These are phyloP conservation scores for Crepidotus variabilis DNA, from an alignment of 768 basidiomycete genomes.

Conservation along the genomic window DNA sequence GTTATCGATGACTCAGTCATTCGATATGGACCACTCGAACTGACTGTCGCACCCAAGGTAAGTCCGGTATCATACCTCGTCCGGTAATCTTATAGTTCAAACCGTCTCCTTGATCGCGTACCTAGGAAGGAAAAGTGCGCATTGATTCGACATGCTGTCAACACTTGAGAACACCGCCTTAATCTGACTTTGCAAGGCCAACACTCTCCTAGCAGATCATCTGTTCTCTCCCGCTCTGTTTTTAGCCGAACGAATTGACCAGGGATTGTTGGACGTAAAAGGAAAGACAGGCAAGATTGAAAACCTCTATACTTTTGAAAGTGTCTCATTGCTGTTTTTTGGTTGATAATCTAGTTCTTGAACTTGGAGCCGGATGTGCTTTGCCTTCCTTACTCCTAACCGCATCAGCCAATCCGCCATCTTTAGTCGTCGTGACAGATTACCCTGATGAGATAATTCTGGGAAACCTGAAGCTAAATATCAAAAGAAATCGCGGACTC, in stretches of 20 bases:
- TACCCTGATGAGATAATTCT: slow-evolving; percentile 64
- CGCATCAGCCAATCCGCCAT: slow-evolving; percentile 39
- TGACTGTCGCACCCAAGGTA: slow-evolving; percentile 62
- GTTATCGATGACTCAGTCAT: slow-evolving; percentile 41
- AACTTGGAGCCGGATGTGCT: slow-evolving; percentile 67
- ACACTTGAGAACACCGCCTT: background rate
- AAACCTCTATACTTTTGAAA: no score
- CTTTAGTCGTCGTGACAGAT: slow-evolving; percentile 60
- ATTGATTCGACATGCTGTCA: background rate
- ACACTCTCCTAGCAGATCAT: slow-evolving; percentile 68
- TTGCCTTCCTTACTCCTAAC: slow-evolving; percentile 62
- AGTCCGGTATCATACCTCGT: slow-evolving; percentile 6
- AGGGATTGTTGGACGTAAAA: slow-evolving; percentile 40
- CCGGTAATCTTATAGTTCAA: background rate
- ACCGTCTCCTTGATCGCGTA: no score
- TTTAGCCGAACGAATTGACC: slow-evolving; percentile 63
- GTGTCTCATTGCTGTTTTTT: no score
- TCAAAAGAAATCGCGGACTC: slow-evolving; percentile 41
- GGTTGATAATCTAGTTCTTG: slow-evolving; percentile 48
- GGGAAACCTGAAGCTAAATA: slow-evolving; percentile 50
- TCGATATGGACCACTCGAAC: slow-evolving; percentile 47
- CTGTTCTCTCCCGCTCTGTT: slow-evolving; percentile 68
- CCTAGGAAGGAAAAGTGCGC: slow-evolving; percentile 59
- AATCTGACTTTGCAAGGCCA: slow-evolving; percentile 42
- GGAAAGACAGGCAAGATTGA: slow-evolving; percentile 35